These are phyloP conservation scores for Ogataea nitratoaversa DNA, from an alignment of 805 yeast species.

Conservation along the genomic window DNA sequence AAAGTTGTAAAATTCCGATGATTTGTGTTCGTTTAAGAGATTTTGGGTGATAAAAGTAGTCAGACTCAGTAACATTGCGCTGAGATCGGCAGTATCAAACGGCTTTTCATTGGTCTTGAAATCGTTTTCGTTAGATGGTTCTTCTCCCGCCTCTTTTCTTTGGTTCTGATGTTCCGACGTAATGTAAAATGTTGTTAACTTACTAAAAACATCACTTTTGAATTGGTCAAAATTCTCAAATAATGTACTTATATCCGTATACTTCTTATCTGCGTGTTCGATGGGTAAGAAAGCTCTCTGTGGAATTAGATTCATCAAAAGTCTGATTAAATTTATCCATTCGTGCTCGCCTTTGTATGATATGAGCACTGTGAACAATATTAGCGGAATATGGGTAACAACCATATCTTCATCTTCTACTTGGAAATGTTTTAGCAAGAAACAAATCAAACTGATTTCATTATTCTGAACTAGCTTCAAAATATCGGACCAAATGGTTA, in stretches of 20 bases:
- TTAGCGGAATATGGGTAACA: conserved; percentile 68
- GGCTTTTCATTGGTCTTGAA: conserved; percentile 28
- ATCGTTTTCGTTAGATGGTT: conserved; percentile 5
- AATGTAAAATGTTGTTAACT: conserved; percentile 17
- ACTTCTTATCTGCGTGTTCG: conserved; percentile 34
- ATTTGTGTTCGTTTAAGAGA: conserved; percentile 10
- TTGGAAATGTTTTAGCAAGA: conserved; percentile 60
- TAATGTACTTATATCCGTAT: conserved; percentile 6
- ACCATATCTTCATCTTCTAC: conserved; percentile 87
- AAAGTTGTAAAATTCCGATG: conserved; percentile 26
- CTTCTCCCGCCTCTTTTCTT: conserved; percentile 1
- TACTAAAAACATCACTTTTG: conserved; percentile 5
- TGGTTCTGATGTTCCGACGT: neutral
- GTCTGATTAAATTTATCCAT: conserved; percentile 40
- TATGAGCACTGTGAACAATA: conserved; percentile 46
- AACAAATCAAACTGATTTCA: conserved; percentile 48
- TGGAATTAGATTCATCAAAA: conserved; percentile 53
- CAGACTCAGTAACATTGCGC: conserved; percentile 35
- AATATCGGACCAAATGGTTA: conserved; percentile 69
- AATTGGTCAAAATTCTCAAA: conserved; percentile 11
- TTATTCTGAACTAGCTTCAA: conserved; percentile 38
- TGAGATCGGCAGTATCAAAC: conserved; percentile 39
- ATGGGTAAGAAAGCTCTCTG: conserved; percentile 58
- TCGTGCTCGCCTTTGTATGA: conserved; percentile 18
- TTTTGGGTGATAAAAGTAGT: conserved; percentile 21